phyloP scores from a whole-genome alignment of 106 monocot species.

The Acorus gramineus region DNA sequence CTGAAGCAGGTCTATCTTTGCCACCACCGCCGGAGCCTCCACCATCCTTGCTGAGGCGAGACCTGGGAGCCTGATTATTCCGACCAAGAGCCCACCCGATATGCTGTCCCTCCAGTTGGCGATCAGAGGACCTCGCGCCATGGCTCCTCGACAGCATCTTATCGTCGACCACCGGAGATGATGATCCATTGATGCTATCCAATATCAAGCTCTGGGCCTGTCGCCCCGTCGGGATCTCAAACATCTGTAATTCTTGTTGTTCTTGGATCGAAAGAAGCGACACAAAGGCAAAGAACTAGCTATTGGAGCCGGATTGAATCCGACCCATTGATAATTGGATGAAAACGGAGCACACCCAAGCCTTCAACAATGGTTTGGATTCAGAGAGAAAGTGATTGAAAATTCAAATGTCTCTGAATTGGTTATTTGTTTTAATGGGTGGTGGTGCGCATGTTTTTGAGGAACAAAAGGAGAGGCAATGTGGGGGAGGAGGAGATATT shows the following conservation, averaged over 20 bases:
- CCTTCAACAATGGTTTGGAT: too few species aligned
- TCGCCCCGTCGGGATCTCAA: constrained; percentile 7
- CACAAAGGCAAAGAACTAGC: too few species aligned
- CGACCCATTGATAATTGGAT: too few species aligned
- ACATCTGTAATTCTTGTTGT: constrained; percentile 6
- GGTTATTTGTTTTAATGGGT: too few species aligned
- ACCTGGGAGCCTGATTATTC: constrained; percentile 8
- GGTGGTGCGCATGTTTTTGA: too few species aligned
- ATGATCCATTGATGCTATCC: neutral
- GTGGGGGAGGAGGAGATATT: too few species aligned
- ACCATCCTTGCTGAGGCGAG: constrained; percentile 16
- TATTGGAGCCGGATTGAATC: too few species aligned
- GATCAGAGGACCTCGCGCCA: constrained; percentile 3
- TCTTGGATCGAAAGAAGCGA: too few species aligned
- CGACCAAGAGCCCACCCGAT: constrained; percentile 30
- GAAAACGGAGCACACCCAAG: too few species aligned
- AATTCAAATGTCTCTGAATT: too few species aligned
- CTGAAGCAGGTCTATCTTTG: constrained; percentile 13
- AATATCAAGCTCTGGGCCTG: constrained; percentile 25
- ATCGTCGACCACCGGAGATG: neutral
- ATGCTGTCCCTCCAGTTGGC: constrained; percentile 14
- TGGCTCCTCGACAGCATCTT: constrained; percentile 20
- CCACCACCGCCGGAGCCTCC: neutral
- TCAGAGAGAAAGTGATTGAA: too few species aligned
- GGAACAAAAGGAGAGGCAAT: too few species aligned